Evolutionary conservation across 352 stramenopile genomes (phyloP), one percentile per base, ranked within the genome.

Genomic region (Ophiocytium majus): DNA sequence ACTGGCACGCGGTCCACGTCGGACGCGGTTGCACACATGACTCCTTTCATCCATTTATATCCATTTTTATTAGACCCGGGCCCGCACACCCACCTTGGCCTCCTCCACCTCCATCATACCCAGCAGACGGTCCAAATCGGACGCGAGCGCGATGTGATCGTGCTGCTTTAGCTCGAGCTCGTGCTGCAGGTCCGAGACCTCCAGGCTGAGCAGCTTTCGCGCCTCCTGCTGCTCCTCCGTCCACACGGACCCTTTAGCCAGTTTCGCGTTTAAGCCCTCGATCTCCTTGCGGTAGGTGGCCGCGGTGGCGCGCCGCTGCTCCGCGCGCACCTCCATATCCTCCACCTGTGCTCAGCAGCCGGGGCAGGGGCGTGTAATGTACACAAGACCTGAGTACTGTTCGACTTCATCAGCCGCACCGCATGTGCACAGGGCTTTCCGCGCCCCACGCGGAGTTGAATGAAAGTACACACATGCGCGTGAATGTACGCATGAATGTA

Each of bases 31-130:
- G n/a, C n/a, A n/a, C n/a, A n/a, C n/a, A n/a, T n/a, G n/a, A n/a
- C n/a, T n/a, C n/a, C n/a, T n/a, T n/a, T n/a, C n/a, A n/a, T n/a
- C n/a, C n/a, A n/a, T n/a, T n/a, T n/a, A n/a, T n/a, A n/a, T n/a
- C n/a, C n/a, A n/a, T n/a, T n/a, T n/a, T n/a, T n/a, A n/a, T n/a
- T n/a, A n/a, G n/a, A n/a, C n/a, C n/a, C n/a, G n/a, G n/a, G n/a
- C n/a, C n/a, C n/a, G n/a, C n/a, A n/a, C n/a, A n/a, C n/a, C n/a
- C n/a, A n/a, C 31, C 17, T 81, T 50, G 28, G 5, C 9, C 5
- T 81, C 75, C 75, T 50, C 36, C 37, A 37, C 36, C 17, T 81
- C 31, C 31, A 81, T 28, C 75, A 81, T 81, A 57, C 36, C 36
- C 10, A 32, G 34, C 37, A 81, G 31, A 17, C 50, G 5, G 31